Evolutionary conservation across 2,329 filamentous ascomycete species (phyloP).

Genomic region (Pyrenophora seminiperda): DNA sequence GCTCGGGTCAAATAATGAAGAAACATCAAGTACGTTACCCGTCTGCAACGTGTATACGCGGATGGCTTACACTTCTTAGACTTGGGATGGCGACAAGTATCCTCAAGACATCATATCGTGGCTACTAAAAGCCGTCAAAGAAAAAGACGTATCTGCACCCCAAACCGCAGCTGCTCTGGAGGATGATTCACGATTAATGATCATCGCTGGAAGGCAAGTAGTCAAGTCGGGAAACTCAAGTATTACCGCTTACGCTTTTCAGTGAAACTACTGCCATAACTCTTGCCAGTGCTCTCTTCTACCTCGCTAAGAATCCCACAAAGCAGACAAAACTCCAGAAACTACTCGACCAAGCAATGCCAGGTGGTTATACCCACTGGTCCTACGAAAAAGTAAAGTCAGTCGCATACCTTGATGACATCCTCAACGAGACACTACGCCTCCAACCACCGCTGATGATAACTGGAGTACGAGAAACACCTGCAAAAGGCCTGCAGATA

Average conservation of each 20-base stretch:
- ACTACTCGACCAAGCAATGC: slow-evolving; percentile 38
- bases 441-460: slow-evolving; percentile 48
- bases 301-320: slow-evolving; percentile 39
- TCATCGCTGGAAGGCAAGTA: slow-evolving; percentile 42
- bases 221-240: background rate
- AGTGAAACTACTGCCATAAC: slow-evolving; percentile 47
- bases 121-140: slow-evolving; percentile 48
- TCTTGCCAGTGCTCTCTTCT: slow-evolving; percentile 40
- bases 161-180: slow-evolving; percentile 36
- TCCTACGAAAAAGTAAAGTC: slow-evolving; percentile 36
- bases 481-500: slow-evolving; percentile 40
- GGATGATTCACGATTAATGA: slow-evolving; percentile 43
- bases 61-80: slow-evolving; percentile 9
- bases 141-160: slow-evolving; percentile 45
- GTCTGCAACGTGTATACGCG: background rate
- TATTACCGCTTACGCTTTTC: background rate
- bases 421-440: slow-evolving; percentile 45
- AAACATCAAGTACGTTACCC: slow-evolving; percentile 37
- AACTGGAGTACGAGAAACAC: slow-evolving; percentile 48
- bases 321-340: slow-evolving; percentile 39
- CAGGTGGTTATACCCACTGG: slow-evolving; percentile 30
- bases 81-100: slow-evolving; percentile 27
- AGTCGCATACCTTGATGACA: slow-evolving; percentile 40
- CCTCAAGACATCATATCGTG: slow-evolving; percentile 49
- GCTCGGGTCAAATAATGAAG: slow-evolving; percentile 34